A percentile compares a stretch with the other conserved stretches of the same genome.
phyloP scores from a whole-genome alignment of 139 green algal genomes.

The Asterochloris erici region DNA sequence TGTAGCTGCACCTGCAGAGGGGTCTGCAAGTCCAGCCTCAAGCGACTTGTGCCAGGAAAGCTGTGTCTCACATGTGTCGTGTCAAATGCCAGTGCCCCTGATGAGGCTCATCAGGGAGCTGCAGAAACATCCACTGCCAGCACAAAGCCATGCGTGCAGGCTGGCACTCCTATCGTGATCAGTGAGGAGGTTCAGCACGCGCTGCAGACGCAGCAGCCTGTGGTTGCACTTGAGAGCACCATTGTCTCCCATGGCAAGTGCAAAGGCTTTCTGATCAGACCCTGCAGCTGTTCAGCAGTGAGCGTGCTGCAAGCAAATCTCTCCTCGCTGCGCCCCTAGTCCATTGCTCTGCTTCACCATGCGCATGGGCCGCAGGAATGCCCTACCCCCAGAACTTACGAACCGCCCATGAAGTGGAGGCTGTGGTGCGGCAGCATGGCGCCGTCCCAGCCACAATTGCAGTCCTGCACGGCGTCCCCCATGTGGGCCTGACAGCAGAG shows the following conservation, averaged over 20 bases:
- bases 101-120: no score
- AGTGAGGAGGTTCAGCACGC: slow-evolving; percentile 70
- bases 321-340: background rate
- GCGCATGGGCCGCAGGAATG: slow-evolving; percentile 53
- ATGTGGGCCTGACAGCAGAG: slow-evolving; percentile 53
- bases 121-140: no score
- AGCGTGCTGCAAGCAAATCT: background rate
- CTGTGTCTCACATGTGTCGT: no score
- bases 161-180: background rate
- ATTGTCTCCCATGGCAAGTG: slow-evolving; percentile 88
- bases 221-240: slow-evolving; percentile 96
- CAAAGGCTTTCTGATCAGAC: no score
- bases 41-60: no score
- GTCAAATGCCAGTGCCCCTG: no score
- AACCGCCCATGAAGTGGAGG: slow-evolving; percentile 86
- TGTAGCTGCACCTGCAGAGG: no score
- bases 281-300: background rate
- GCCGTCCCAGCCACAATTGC: slow-evolving; percentile 93
- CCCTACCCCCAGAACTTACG: slow-evolving; percentile 91
- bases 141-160: no score
- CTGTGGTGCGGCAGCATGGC: slow-evolving; percentile 57
- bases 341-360: background rate
- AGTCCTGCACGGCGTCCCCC: slow-evolving; percentile 70
- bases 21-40: no score
- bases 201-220: slow-evolving; percentile 45